Percentiles rank a stretch among this genome's conserved stretches.
phyloP scores from a whole-genome alignment of 2,329 filamentous ascomycete genomes.

The Pyrenochaeta sp. region DNA sequence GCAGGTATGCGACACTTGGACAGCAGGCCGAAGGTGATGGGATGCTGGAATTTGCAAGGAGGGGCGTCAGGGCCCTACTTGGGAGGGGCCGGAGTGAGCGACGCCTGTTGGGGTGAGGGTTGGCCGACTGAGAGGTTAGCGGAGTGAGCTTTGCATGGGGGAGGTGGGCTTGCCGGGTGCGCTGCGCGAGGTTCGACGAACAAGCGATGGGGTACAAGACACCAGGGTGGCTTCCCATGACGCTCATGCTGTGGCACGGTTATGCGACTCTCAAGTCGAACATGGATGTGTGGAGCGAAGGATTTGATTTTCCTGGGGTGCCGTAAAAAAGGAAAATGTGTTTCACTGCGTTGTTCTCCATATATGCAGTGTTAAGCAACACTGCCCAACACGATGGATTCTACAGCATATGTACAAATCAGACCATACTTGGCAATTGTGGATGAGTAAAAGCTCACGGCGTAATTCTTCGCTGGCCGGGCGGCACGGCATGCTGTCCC shows the following conservation, averaged over 20 bases:
- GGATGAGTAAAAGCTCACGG: not conserved
- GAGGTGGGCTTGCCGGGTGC: slow-evolving; percentile 11
- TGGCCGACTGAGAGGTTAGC: not conserved
- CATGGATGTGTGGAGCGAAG: not conserved
- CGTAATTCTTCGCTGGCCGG: not conserved
- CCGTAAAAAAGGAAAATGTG: not conserved
- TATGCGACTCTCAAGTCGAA: not conserved
- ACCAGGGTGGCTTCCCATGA: not conserved
- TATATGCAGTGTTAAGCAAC: no score
- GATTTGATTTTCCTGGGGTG: not conserved
- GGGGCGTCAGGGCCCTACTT: slow-evolving; percentile 34
- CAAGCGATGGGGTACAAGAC: slow-evolving; percentile 15
- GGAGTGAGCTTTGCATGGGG: slow-evolving; percentile 3
- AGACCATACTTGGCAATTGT: no score
- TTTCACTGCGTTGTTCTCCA: no score
- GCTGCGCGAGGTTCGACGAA: slow-evolving; percentile 14
- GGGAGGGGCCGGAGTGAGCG: slow-evolving; percentile 37
- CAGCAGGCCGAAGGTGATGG: slow-evolving; percentile 5
- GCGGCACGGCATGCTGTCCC: not conserved
- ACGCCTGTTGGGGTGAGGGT: slow-evolving; percentile 2
- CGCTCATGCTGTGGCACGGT: not conserved
- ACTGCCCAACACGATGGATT: no score
- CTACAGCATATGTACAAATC: no score
- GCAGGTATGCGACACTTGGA: slow-evolving; percentile 9
- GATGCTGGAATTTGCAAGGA: slow-evolving; percentile 31